These are phyloP conservation scores for Gnomoniopsis sp. DNA, from an alignment of 2,329 filamentous ascomycete species.

Conservation along the genomic window DNA sequence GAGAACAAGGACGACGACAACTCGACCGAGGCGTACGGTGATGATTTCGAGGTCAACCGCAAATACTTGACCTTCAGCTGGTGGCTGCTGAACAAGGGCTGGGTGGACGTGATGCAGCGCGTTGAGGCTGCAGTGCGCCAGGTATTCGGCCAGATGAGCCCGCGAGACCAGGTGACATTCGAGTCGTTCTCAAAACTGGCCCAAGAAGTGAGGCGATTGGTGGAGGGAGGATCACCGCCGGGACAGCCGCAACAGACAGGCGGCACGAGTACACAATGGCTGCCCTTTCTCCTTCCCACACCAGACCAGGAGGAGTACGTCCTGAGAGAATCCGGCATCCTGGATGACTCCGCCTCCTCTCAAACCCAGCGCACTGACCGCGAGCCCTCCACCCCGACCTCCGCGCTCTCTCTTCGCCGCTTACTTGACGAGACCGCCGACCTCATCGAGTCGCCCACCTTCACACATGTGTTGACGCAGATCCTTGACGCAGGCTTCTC, in stretches of 20 bases:
- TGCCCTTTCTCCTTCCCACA: conserved; percentile 79
- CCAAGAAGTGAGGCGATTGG: conserved; percentile 75
- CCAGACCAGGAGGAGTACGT: conserved; percentile 76
- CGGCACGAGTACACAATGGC: conserved; percentile 62
- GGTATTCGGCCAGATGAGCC: conserved; percentile 84
- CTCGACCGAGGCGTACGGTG: conserved; percentile 76
- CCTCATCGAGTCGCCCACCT: conserved; percentile 88
- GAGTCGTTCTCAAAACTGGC: conserved; percentile 77
- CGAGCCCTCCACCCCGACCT: conserved; percentile 33
- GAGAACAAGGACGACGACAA: conserved; percentile 93
- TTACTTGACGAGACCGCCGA: conserved; percentile 95
- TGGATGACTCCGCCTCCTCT: conserved; percentile 44
- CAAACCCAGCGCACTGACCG: conserved; percentile 14
- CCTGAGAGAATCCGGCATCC: conserved; percentile 80
- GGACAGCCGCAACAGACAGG: conserved; percentile 1
- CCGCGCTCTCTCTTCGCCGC: conserved; percentile 65
- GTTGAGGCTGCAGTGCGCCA: conserved; percentile 85
- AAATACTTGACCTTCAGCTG: conserved; percentile 95
- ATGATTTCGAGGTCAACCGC: conserved; percentile 93
- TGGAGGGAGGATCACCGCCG: conserved; percentile 60
- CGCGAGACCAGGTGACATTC: conserved; percentile 81
- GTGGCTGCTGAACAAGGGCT: conserved; percentile 93
- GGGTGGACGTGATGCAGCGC: conserved; percentile 74
- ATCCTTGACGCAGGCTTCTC: conserved; percentile 87
- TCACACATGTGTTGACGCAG: conserved; percentile 79